These are phyloP conservation scores for Pythium volutum DNA, from an alignment of 352 stramenopile species.

Conservation along the genomic window DNA sequence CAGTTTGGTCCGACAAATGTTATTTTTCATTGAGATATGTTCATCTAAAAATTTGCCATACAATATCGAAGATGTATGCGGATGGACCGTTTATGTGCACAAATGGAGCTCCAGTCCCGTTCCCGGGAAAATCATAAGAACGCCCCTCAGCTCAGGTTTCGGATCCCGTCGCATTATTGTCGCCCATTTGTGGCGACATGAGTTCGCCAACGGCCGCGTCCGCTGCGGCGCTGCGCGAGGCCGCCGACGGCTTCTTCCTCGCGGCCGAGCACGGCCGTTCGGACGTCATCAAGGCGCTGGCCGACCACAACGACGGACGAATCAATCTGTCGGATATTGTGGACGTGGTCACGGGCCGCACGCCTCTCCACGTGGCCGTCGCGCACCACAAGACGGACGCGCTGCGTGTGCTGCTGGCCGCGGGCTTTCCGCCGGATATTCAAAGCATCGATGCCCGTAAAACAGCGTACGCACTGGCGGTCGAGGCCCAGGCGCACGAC, in stretches of 20 bases:
- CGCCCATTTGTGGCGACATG: not conserved
- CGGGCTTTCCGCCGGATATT: conserved; percentile 65
- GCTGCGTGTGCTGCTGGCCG: conserved; percentile 71
- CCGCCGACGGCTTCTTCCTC: conserved; percentile 77
- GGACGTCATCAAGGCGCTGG: conserved; percentile 83
- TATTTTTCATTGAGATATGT: no score
- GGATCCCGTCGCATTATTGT: not conserved
- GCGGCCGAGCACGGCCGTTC: conserved; percentile 77
- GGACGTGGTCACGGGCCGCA: conserved; percentile 54
- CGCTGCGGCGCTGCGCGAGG: conserved; percentile 53
- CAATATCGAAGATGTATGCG: no score
- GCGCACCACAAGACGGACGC: conserved; percentile 70
- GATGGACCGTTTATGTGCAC: no score
- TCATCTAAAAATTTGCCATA: no score
- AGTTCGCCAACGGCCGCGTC: not conserved
- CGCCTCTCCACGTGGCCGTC: conserved; percentile 77
- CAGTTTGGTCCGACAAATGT: no score
- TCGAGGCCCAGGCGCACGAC: conserved; percentile 52
- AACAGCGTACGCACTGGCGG: conserved; percentile 64
- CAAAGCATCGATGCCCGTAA: conserved; percentile 25
- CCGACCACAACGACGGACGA: conserved; percentile 52
- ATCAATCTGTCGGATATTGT: conserved; percentile 55
- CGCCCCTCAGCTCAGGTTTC: no score
- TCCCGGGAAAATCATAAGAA: no score
- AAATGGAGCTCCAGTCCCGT: no score